Evolutionary conservation across 2,329 filamentous ascomycete species (phyloP), one percentile per base, ranked within the genome.

Genomic region (Cladosporium halotolerans): DNA sequence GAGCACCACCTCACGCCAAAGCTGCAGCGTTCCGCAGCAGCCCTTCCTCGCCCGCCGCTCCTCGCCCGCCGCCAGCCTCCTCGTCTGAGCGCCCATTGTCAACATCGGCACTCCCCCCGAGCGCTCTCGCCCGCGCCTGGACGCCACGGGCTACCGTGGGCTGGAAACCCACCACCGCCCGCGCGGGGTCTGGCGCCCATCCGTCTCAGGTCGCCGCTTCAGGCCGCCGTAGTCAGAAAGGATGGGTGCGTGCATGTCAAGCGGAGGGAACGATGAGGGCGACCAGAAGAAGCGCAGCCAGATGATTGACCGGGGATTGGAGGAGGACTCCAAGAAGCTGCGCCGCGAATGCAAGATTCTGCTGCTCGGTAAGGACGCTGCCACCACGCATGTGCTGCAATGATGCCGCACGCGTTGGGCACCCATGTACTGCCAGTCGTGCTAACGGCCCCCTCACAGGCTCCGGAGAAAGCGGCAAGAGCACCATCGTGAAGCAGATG

Each of bases 401-500:
- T 14, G 38, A 34, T 44, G 47, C 18, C 11, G 23, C 23, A 28
- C 23, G 23, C 7, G 23, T 28, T 28, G 23, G 23, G 23, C 5
- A 5, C 23, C 23, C 7, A 7, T 10, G 9, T 10, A 14, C 18
- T 32, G 14, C 11, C 11, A 44, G 14, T 23, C n/a, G 32, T 55
- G 51, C 60, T 62, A 54, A 62, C 58, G 51, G 32, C 34, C 38
- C 39, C 47, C 46, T 41, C 43, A 47, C 51, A 96, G 93, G 93
- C 61, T 97, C 93, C 60, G 93, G 93, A 61, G 93, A 99, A 76
- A 97, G 92, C 73, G 93, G 93, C 62, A 99, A 99, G 75, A 97
- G 93, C 55, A 99, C 93, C 9, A 97, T 99, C 65, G 93, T 99
- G 63, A 99, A 99, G 74, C 93, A 99, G 79, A 99, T 99, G 93